These are phyloP conservation scores for Pilaira anomala DNA, from an alignment of 192 early-diverging fungal genomes.

Conservation along the genomic window DNA sequence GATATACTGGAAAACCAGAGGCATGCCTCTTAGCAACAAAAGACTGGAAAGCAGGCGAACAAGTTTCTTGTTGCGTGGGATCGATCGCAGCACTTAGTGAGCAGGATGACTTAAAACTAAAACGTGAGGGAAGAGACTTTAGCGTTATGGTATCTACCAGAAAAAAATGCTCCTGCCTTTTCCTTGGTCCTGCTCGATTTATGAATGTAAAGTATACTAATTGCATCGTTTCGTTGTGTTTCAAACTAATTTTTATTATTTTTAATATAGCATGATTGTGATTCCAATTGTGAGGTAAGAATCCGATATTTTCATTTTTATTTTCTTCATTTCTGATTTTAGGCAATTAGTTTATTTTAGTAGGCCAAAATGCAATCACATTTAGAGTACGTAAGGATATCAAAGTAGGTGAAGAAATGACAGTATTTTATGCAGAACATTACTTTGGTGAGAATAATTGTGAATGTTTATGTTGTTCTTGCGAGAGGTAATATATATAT, in stretches of 20 bases:
- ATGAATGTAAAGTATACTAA: conserved; percentile 52
- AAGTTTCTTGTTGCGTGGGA: conserved; percentile 50
- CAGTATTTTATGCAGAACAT: conserved; percentile 54
- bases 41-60: conserved; percentile 43
- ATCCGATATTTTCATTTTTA: not conserved
- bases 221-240: too few species aligned
- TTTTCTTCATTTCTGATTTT: not conserved
- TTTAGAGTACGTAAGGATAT: conserved; percentile 53
- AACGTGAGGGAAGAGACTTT: conserved; percentile 48
- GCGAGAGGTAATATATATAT: conserved; percentile 40
- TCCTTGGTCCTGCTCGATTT: conserved; percentile 61
- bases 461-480: conserved; percentile 59
- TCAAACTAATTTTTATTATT: conserved; percentile 13
- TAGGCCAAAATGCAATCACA: conserved; percentile 47
- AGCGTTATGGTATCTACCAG: conserved; percentile 46
- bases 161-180: conserved; percentile 48
- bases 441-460: conserved; percentile 61
- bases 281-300: conserved; percentile 48
- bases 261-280: conserved; percentile 62
- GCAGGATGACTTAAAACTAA: conserved; percentile 49
- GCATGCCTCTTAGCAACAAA: conserved; percentile 55
- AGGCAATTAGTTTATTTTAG: conserved; percentile 38
- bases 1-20: conserved; percentile 50
- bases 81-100: conserved; percentile 45
- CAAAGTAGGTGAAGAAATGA: conserved; percentile 55